Evolutionary conservation across 2,329 filamentous ascomycete genomes (phyloP), one percentile per base, ranked within the genome.

Genomic region (Microdochium bolleyi): DNA sequence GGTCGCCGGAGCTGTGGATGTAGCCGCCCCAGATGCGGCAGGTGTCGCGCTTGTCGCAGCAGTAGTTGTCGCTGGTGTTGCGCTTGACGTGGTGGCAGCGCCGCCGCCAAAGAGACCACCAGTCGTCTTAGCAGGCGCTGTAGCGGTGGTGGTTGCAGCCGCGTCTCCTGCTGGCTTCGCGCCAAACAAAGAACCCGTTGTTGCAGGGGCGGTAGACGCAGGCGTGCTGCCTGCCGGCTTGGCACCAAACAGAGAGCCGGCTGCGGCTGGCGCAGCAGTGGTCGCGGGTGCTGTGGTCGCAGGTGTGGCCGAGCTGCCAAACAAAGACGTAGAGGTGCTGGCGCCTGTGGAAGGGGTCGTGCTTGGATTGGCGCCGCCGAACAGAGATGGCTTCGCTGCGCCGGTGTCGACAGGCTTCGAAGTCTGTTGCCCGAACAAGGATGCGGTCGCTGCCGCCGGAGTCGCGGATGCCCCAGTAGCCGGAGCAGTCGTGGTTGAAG

Each of bases 1-100:
- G 21, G 55, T 49, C 2, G 61, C 59, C 14, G 67, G 58, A 14
- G 69, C 65, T 11, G 62, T 53, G 50, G 67, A 50, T 11, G 65
- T 58, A n/a, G 70, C 53, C 13, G 67, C 60, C 22, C 68, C 57
- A 4, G 65, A 56, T 30, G 69, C 66, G 22, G 63, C 53, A 11
- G 61, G 27, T 30, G 64, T 53, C 7, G 64, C 56, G 37, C 55
- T 50, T 24, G 61, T 48, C n/a, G 57, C 22, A 50, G 58, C 58
- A 53, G 63, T 54, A 2, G 67, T 51, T 34, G 69, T 54, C 24
- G 68, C 57, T 14, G 70, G 54, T 3, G 66, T 55, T 8, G 57
- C 53, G 48, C 53, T 54, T 21, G 61, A 49, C 3, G 60, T 55
- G 19, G 63, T 37, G 24, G 63, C 50, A 30, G 62, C 32, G 9